phyloP scores from a whole-genome alignment of 78 protist genomes.

The Speleostelium caveatum region DNA sequence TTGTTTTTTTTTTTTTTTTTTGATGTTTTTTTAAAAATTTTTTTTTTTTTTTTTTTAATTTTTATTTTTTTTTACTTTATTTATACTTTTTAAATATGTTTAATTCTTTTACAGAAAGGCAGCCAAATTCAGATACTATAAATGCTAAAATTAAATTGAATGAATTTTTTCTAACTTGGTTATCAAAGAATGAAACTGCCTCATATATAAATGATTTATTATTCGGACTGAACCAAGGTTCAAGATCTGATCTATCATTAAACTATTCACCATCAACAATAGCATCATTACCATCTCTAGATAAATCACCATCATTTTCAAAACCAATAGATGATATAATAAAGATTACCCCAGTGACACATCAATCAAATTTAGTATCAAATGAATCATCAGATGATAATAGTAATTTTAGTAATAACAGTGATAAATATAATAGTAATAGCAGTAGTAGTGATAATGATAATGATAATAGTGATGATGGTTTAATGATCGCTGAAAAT shows the following conservation, averaged over 20 bases:
- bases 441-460: no score
- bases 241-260: not conserved
- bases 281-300: no score
- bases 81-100: not conserved
- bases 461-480: no score
- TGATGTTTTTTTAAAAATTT: not conserved
- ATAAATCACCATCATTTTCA: no score
- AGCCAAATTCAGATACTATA: conserved; percentile 57
- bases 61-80: not conserved
- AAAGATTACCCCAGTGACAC: no score
- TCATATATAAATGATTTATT: conserved; percentile 54
- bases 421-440: no score
- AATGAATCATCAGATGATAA: not conserved
- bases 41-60: not conserved
- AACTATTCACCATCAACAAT: not conserved
- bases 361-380: not conserved
- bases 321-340: no score
- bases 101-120: conserved; percentile 66
- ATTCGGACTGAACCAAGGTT: not conserved
- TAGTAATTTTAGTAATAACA: not conserved
- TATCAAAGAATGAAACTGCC: conserved; percentile 36
- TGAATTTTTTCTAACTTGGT: conserved; percentile 60
- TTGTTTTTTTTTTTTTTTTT: conserved; percentile 1
- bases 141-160: conserved; percentile 65
- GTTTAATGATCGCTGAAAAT: no score